These are phyloP conservation scores for Penicillium nucicola DNA, from an alignment of 495 filamentous ascomycete genomes.

Conservation along the genomic window DNA sequence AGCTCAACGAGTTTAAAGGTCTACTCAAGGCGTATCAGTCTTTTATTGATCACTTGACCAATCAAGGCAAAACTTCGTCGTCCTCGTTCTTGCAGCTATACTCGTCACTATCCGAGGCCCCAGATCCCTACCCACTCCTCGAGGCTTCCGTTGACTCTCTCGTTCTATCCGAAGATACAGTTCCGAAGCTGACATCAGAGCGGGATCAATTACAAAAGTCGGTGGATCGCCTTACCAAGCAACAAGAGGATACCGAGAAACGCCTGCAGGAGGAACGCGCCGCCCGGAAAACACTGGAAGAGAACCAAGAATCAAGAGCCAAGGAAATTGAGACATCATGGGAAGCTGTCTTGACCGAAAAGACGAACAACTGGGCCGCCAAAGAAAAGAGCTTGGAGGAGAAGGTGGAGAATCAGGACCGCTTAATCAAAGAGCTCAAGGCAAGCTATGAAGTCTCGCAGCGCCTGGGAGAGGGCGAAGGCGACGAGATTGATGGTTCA, in stretches of 20 bases:
- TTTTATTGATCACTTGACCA: slow-evolving; percentile 94
- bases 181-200: slow-evolving; percentile 82
- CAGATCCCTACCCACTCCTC: slow-evolving; percentile 93
- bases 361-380: slow-evolving; percentile 92
- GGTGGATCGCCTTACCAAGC: slow-evolving; percentile 77
- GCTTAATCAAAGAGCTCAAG: slow-evolving; percentile 89
- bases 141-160: slow-evolving; percentile 96
- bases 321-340: slow-evolving; percentile 89
- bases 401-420: slow-evolving; percentile 91
- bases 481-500: slow-evolving; percentile 57
- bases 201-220: slow-evolving; percentile 80
- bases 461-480: slow-evolving; percentile 64
- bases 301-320: slow-evolving; percentile 67
- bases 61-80: slow-evolving; percentile 87
- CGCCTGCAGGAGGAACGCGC: slow-evolving; percentile 70
- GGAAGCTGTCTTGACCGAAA: slow-evolving; percentile 89
- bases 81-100: slow-evolving; percentile 90
- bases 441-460: slow-evolving; percentile 97
- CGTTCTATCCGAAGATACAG: slow-evolving; percentile 81
- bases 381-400: slow-evolving; percentile 92
- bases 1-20: slow-evolving; percentile 82
- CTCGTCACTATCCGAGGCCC: slow-evolving; percentile 88
- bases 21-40: slow-evolving; percentile 94
- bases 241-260: slow-evolving; percentile 82
- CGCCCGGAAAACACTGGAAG: slow-evolving; percentile 71